These are phyloP conservation scores for Thalassiosira profunda DNA, from an alignment of 108 stramenopile species.

Conservation along the genomic window DNA sequence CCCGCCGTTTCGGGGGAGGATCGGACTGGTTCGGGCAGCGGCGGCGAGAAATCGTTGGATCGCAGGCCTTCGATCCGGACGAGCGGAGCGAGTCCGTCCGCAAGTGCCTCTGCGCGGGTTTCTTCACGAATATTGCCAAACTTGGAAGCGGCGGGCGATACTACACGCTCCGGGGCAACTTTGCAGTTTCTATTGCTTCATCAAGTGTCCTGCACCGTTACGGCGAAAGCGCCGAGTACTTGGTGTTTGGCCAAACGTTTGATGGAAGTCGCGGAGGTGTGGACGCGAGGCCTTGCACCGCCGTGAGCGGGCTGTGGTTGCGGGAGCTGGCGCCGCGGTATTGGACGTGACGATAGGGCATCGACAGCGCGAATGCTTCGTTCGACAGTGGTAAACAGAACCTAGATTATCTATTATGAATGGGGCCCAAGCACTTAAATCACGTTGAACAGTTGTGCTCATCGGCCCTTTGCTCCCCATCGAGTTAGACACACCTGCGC, in stretches of 20 bases:
- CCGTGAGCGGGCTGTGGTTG: constrained; percentile 96
- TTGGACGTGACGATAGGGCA: constrained; percentile 59
- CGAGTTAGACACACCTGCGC: no score
- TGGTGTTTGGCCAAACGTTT: constrained; percentile 80
- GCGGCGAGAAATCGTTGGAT: constrained; percentile 39
- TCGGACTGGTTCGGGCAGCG: constrained; percentile 37
- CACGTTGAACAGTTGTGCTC: no score
- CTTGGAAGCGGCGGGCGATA: constrained; percentile 94
- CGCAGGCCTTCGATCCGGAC: constrained; percentile 43
- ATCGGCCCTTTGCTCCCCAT: no score
- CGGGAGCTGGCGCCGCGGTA: constrained; percentile 98
- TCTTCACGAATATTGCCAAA: constrained; percentile 95
- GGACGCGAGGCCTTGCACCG: constrained; percentile 83
- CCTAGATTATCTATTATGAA: no score
- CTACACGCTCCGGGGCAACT: constrained; percentile 86
- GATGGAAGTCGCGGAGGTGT: constrained; percentile 85
- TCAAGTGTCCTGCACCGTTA: constrained; percentile 75
- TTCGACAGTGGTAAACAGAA: no score
- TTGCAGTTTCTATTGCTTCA: constrained; percentile 66
- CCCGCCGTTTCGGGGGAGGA: constrained; percentile 50
- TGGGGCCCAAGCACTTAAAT: no score
- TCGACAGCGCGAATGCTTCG: no score
- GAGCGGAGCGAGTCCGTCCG: constrained; percentile 72
- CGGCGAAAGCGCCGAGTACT: constrained; percentile 72
- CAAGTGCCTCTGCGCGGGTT: constrained; percentile 92